These are phyloP conservation scores for Chrysophaeum taylorii DNA, from an alignment of 352 stramenopile genomes.

Conservation along the genomic window DNA sequence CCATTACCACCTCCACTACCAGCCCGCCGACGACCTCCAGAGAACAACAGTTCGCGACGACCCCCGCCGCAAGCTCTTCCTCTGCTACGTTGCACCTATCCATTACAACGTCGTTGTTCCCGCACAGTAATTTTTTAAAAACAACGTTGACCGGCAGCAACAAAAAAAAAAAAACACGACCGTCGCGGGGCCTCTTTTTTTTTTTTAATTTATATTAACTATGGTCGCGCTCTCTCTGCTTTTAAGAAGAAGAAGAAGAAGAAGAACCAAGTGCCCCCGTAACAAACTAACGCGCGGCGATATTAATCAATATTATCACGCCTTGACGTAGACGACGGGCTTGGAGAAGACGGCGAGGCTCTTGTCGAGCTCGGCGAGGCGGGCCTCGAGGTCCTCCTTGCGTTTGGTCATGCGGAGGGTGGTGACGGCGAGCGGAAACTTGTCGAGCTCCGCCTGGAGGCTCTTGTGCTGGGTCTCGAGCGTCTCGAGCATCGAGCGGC, in stretches of 20 bases:
- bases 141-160: no score
- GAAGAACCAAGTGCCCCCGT: no score
- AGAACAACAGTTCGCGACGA: not conserved
- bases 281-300: no score
- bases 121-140: no score
- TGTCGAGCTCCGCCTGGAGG: conserved; percentile 11
- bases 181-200: no score
- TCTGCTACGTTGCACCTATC: conserved; percentile 10
- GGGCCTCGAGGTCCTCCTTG: conserved; percentile 61
- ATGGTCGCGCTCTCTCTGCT: no score
- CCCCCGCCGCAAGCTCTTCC: not conserved
- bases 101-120: conserved; percentile 13
- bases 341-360: conserved; percentile 69
- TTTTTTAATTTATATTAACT: no score
- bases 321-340: conserved; percentile 60
- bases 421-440: conserved; percentile 42
- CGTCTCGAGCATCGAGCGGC: conserved; percentile 48
- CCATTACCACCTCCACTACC: conserved; percentile 6
- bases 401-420: conserved; percentile 53
- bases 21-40: not conserved
- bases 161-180: no score
- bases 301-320: no score
- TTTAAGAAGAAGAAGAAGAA: no score
- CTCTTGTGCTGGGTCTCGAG: conserved; percentile 37
- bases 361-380: conserved; percentile 67